phyloP scores from a whole-genome alignment of 257 asterid species.

The Penstemon newberryi region DNA sequence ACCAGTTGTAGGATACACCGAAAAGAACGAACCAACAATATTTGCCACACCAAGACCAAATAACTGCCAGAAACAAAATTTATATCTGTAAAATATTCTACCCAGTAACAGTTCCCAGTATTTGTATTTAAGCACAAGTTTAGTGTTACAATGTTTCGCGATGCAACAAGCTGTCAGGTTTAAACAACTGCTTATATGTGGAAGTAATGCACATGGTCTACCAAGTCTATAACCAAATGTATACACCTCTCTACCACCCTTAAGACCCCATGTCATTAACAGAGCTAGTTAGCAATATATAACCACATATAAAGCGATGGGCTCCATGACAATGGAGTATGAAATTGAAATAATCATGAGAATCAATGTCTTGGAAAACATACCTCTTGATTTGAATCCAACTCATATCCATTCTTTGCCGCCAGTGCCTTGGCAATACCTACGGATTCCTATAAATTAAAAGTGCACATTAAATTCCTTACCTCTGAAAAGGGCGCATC shows the following conservation, averaged over 20 bases:
- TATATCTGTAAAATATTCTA: constrained; percentile 20
- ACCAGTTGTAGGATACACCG: constrained; percentile 94
- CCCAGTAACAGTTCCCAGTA: not conserved
- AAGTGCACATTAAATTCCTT: constrained; percentile 23
- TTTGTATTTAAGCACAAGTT: constrained; percentile 12
- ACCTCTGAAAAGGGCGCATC: constrained; percentile 8
- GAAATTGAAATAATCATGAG: constrained; percentile 23
- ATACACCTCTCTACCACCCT: constrained; percentile 1
- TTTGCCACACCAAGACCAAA: constrained; percentile 99
- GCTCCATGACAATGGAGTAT: constrained; percentile 18
- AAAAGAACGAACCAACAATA: constrained; percentile 90
- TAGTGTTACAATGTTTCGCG: constrained; percentile 5
- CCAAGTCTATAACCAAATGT: constrained; percentile 16
- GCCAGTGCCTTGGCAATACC: constrained; percentile 99
- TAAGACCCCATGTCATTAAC: constrained; percentile 19
- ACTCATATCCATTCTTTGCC: constrained; percentile 93
- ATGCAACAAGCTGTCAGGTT: constrained; percentile 9
- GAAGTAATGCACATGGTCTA: constrained; percentile 20
- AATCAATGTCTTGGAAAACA: constrained; percentile 25
- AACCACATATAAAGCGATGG: constrained; percentile 4
- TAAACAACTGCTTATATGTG: constrained; percentile 11
- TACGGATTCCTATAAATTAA: constrained; percentile 75
- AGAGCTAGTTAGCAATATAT: constrained; percentile 5
- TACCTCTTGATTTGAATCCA: constrained; percentile 99
- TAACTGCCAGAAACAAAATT: constrained; percentile 56